Base-by-base conservation (phyloP, 768 basidiomycete genomes). In the Kwoniella heveanensis region DNA sequence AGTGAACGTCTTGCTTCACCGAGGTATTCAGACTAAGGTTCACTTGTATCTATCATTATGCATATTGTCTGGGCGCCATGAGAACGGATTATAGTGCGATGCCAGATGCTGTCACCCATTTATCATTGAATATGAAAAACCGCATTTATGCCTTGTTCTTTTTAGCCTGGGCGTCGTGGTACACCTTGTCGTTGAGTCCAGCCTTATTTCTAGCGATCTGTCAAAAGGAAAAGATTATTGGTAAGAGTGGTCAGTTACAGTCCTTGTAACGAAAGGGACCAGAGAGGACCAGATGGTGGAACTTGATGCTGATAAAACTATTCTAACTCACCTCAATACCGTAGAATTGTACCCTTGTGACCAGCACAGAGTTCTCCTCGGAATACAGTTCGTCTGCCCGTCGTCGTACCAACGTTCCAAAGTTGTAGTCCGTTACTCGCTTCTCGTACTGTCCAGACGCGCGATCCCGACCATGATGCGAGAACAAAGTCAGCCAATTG, bases 311-410 rank as follows among this genome's bases (percentile, higher is more conserved):
- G 22, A n/a, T n/a, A n/a, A 26, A 8, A 26, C 5, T 2, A 24
- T 9, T 6, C 48, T 24, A 56, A 64, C 79, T 58, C 75, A 90
- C 90, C 83, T 96, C 96, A 76, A 92, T 86, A 12, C 90, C 92
- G 72, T 92, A 92, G 83, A 98, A 99, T 85, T 98, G 81, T 46
- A 77, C 67, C 47, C 70, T 37, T 17, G 70, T 75, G 90, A 93
- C 94, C 75, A 99, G 93, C 67, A 97, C 95, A 6, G 92, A 90
- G 82, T 98, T 99, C 30, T 83, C 85, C 83, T 98, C 90, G 12
- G 85, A 87, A 79, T 98, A 99, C 77, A 94, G 92, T 60, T 86
- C 83, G 52, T 82, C 83, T 37, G 88, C 85, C 73, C 96, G 86
- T 51, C 86, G 88, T 54, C 96, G 86, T 67, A 99, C 89, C 69